Evolutionary conservation across 108 stramenopile genomes (phyloP).

Genomic region (Skeletonema potamos): DNA sequence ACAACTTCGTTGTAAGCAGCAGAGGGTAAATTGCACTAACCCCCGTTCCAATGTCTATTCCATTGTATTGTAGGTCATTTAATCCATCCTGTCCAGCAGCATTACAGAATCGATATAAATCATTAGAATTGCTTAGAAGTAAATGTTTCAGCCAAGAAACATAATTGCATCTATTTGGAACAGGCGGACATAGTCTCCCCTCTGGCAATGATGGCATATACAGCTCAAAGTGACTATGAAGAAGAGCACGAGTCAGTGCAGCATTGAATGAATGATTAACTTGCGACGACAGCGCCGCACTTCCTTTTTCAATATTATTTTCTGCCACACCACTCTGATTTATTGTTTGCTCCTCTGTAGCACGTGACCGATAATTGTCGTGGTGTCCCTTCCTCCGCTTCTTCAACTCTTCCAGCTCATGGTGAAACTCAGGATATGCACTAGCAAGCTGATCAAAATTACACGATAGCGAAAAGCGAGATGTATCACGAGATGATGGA

Average conservation of each 20-base stretch:
- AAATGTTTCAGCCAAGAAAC: slow-evolving; percentile 82
- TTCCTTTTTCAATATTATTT: no score
- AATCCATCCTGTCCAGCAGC: neutral
- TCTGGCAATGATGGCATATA: slow-evolving; percentile 66
- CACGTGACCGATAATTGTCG: neutral
- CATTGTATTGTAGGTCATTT: slow-evolving; percentile 16
- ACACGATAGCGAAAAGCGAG: slow-evolving; percentile 22
- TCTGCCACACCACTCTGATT: neutral
- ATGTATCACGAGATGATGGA: neutral
- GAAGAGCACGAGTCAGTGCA: slow-evolving; percentile 80
- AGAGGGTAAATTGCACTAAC: slow-evolving; percentile 88
- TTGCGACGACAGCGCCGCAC: slow-evolving; percentile 4
- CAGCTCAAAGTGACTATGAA: slow-evolving; percentile 67
- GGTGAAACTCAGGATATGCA: slow-evolving; percentile 60
- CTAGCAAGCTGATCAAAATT: slow-evolving; percentile 70
- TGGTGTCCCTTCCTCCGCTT: slow-evolving; percentile 19
- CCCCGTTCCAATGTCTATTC: slow-evolving; percentile 91
- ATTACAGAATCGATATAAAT: slow-evolving; percentile 17
- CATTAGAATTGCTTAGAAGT: slow-evolving; percentile 22
- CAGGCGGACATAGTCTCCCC: slow-evolving; percentile 84
- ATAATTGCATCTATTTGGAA: slow-evolving; percentile 92
- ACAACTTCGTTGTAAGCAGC: slow-evolving; percentile 43
- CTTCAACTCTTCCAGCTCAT: slow-evolving; percentile 40
- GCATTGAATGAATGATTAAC: slow-evolving; percentile 62
- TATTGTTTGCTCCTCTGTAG: no score